These are phyloP conservation scores for Neurospora sp. DNA, from an alignment of 2,329 filamentous ascomycete genomes.

Conservation along the genomic window DNA sequence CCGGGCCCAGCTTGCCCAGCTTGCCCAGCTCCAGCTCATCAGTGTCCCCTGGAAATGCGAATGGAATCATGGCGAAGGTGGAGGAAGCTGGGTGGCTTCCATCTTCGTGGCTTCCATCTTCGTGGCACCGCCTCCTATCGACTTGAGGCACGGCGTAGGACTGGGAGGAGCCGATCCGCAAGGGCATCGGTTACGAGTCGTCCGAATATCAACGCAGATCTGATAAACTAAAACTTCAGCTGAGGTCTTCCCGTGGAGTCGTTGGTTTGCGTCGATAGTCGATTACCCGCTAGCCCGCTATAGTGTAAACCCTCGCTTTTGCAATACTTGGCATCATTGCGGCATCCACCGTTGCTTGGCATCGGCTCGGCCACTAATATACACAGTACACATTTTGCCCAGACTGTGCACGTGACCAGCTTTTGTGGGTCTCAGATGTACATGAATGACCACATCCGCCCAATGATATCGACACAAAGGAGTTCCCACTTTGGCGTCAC, in stretches of 20 bases:
- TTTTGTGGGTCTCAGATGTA: too few species aligned
- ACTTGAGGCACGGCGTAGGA: not conserved
- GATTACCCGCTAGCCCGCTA: not conserved
- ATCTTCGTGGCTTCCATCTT: not conserved
- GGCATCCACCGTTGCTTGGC: not conserved
- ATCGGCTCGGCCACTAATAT: not conserved
- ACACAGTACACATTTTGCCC: not conserved
- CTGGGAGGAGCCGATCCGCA: not conserved
- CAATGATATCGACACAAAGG: not conserved
- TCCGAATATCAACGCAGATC: not conserved
- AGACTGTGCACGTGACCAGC: too few species aligned
- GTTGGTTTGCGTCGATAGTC: not conserved
- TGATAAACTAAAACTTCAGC: not conserved
- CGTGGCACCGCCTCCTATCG: not conserved
- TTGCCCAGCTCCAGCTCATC: not conserved
- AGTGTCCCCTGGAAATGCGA: not conserved
- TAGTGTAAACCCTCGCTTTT: not conserved
- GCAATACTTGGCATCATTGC: not conserved
- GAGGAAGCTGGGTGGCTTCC: not conserved
- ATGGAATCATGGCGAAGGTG: not conserved
- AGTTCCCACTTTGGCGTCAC: not conserved
- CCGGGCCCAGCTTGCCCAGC: not conserved
- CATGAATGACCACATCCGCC: not conserved
- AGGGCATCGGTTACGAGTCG: not conserved
- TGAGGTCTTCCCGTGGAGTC: not conserved